A percentile compares a stretch with the other conserved stretches of the same genome.
Evolutionary conservation across 108 stramenopile genomes (phyloP).

Genomic region (Nannochloropsis gaditana): DNA sequence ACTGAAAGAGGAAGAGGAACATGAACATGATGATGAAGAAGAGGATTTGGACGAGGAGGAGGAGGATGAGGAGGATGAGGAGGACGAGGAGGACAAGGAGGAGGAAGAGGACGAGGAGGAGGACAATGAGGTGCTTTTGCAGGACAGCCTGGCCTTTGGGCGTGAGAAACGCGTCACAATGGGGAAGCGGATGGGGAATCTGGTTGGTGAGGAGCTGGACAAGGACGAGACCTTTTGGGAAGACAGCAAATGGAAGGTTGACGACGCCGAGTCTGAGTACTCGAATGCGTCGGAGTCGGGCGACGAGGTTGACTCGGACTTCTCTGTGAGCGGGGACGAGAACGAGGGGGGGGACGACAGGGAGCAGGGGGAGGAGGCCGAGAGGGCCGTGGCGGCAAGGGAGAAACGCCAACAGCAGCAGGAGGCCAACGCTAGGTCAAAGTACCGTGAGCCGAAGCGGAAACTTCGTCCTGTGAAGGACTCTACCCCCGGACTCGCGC

Average conservation of each 20-base stretch:
- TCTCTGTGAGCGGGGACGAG: constrained; percentile 20
- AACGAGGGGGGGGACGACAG: neutral
- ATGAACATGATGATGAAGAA: neutral
- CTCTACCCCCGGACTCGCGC: neutral
- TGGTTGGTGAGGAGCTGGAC: constrained; percentile 25
- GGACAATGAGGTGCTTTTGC: neutral
- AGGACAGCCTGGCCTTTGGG: neutral
- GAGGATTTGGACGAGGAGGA: neutral
- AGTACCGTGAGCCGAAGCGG: neutral
- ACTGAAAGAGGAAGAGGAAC: neutral
- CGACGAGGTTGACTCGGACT: constrained; percentile 22
- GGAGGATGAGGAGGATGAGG: neutral
- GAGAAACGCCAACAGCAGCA: constrained; percentile 13
- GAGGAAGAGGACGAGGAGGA: neutral
- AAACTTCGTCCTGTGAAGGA: neutral
- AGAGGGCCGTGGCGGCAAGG: neutral
- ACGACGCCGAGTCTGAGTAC: constrained; percentile 18
- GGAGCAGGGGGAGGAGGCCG: neutral
- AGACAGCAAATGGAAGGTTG: neutral
- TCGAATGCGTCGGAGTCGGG: neutral
- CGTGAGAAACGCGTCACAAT: constrained; percentile 18
- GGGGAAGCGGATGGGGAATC: constrained; percentile 14
- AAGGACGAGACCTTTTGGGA: constrained; percentile 24
- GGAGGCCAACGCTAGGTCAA: neutral
- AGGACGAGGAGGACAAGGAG: neutral